phyloP scores from a whole-genome alignment of 371 early-diverging fungal species.

The Lichtheimia ornata region DNA sequence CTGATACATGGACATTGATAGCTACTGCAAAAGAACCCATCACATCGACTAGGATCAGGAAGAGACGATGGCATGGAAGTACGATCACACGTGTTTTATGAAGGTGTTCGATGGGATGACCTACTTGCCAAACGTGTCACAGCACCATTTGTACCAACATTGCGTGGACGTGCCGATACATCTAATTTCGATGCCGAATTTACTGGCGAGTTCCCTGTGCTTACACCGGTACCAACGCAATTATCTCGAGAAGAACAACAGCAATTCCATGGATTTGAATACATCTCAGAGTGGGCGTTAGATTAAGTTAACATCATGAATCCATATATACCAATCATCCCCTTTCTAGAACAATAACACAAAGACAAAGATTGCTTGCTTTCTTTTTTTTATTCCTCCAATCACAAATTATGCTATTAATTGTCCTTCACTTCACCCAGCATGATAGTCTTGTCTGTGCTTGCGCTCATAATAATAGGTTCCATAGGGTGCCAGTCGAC shows the following conservation, averaged over 20 bases:
- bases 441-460: conserved; percentile 87
- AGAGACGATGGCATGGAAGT: conserved; percentile 87
- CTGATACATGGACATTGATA: conserved; percentile 23
- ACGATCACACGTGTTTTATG: conserved; percentile 93
- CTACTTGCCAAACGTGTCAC: conserved; percentile 79
- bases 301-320: not conserved
- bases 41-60: conserved; percentile 83
- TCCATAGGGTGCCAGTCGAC: conserved; percentile 95
- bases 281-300: conserved; percentile 84
- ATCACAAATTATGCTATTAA: not conserved
- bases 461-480: conserved; percentile 84
- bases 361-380: not conserved
- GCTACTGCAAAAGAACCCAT: conserved; percentile 88
- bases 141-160: conserved; percentile 89
- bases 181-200: conserved; percentile 97
- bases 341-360: not conserved
- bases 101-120: conserved; percentile 92
- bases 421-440: conserved; percentile 76
- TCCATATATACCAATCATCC: not conserved
- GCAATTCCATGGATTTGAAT: conserved; percentile 91
- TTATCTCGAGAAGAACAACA: conserved; percentile 81
- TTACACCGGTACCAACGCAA: conserved; percentile 87
- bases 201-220: conserved; percentile 85
- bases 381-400: not conserved
- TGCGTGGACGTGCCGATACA: conserved; percentile 79